Evolutionary conservation across 169 alveolate species (phyloP).

Genomic region (Perkinsus olseni): DNA sequence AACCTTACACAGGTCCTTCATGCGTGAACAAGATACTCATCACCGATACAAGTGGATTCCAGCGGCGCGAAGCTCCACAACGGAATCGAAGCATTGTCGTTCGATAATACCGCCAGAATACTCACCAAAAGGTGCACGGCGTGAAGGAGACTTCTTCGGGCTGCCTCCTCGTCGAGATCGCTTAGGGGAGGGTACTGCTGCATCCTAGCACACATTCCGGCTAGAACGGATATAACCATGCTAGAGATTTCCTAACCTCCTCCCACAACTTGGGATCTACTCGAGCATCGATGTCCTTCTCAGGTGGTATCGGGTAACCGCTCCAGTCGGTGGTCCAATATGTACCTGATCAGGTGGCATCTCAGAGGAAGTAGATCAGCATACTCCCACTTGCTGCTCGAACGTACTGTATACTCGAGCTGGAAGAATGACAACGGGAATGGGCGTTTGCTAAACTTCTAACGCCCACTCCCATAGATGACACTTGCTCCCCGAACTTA

Average conservation of each 20-base stretch:
- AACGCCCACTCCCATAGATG: too few species aligned
- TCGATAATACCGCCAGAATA: too few species aligned
- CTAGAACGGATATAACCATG: neutral
- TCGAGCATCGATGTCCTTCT: neutral
- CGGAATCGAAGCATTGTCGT: too few species aligned
- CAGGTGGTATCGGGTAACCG: neutral
- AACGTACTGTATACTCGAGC: too few species aligned
- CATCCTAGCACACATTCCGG: neutral
- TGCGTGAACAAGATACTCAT: too few species aligned
- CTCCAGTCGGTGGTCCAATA: neutral
- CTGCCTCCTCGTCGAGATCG: neutral
- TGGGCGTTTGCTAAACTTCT: too few species aligned
- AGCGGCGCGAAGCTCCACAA: too few species aligned
- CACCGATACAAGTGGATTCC: too few species aligned
- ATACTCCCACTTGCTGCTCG: too few species aligned
- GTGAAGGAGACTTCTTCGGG: neutral
- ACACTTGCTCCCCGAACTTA: too few species aligned
- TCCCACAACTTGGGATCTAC: neutral
- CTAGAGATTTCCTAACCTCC: neutral
- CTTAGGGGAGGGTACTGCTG: neutral
- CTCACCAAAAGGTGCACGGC: neutral
- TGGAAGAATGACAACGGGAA: too few species aligned
- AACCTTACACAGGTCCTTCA: too few species aligned
- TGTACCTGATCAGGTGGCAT: neutral
- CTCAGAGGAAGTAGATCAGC: neutral